A percentile compares a stretch with the other conserved stretches of the same genome.
These are phyloP conservation scores for Hippophae tibetana DNA, from an alignment of 306 rosid genomes.

Conservation along the genomic window DNA sequence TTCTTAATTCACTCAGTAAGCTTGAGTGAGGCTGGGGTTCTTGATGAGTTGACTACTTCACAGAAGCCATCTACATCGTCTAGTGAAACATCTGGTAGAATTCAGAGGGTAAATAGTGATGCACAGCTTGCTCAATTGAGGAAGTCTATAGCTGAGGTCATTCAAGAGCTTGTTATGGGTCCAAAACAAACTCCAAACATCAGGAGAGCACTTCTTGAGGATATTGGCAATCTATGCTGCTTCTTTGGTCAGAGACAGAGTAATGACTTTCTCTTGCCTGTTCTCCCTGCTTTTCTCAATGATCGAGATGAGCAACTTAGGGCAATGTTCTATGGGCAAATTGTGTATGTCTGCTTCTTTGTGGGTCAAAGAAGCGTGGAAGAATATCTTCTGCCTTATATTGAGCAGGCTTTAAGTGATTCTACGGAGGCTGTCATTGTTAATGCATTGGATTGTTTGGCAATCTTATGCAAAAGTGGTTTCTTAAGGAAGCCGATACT, in stretches of 20 bases:
- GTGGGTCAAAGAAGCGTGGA: slow-evolving; percentile 98
- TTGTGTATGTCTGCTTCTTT: slow-evolving; percentile 90
- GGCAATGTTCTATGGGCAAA: slow-evolving; percentile 81
- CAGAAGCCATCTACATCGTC: slow-evolving; percentile 46
- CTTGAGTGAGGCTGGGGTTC: slow-evolving; percentile 96
- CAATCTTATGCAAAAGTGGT: slow-evolving; percentile 68
- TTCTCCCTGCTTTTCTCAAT: slow-evolving; percentile 93
- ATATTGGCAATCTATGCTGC: slow-evolving; percentile 78
- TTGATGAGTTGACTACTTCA: slow-evolving; percentile 61
- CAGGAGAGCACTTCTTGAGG: slow-evolving; percentile 94
- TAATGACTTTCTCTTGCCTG: slow-evolving; percentile 85
- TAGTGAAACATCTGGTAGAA: slow-evolving; percentile 55
- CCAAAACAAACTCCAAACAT: slow-evolving; percentile 98
- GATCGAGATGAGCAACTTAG: slow-evolving; percentile 91
- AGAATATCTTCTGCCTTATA: slow-evolving; percentile 95
- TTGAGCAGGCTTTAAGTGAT: slow-evolving; percentile 91
- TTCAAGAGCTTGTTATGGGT: slow-evolving; percentile 99
- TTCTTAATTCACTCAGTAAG: slow-evolving; percentile 82
- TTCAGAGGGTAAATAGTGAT: slow-evolving; percentile 51
- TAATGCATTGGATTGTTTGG: slow-evolving; percentile 77
- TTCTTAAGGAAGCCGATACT: slow-evolving; percentile 80
- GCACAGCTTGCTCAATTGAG: slow-evolving; percentile 70
- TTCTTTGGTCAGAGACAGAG: slow-evolving; percentile 97
- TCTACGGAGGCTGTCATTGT: slow-evolving; percentile 72
- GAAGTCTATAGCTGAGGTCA: slow-evolving; percentile 92